Conservation (phyloP, 306 rosid species). For the Acacia confusa region DNA sequence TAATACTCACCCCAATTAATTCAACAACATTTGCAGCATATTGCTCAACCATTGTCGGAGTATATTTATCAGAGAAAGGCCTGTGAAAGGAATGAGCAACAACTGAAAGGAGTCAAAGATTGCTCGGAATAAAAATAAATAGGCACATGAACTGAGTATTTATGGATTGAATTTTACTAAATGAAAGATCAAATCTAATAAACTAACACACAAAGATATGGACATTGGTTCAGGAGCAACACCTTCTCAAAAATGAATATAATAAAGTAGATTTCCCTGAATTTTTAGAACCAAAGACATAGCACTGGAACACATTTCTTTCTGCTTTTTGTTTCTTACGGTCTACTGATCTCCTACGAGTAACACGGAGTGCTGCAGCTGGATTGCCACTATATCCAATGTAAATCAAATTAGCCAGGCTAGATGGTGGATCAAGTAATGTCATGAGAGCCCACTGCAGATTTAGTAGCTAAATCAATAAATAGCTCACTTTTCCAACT, state of each 20-base stretch:
- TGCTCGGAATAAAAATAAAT: constrained; percentile 35
- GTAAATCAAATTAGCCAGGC: constrained; percentile 84
- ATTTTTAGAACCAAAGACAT: constrained; percentile 84
- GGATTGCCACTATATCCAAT: constrained; percentile 88
- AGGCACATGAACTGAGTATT: constrained; percentile 26
- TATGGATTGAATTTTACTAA: constrained; percentile 4
- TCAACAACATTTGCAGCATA: constrained; percentile 70
- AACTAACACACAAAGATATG: constrained; percentile 27
- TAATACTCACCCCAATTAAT: constrained; percentile 68
- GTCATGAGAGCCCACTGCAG: constrained; percentile 98
- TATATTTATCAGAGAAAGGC: constrained; percentile 63
- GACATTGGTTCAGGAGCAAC: constrained; percentile 36
- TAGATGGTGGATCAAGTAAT: constrained; percentile 63
- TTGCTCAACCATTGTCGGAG: constrained; percentile 57
- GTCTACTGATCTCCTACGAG: constrained; percentile 69
- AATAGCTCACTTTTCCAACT: constrained; percentile 25
- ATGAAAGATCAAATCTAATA: constrained; percentile 8
- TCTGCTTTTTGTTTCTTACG: constrained; percentile 72
- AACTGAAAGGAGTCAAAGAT: constrained; percentile 20
- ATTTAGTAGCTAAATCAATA: constrained; percentile 33
- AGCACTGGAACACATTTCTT: constrained; percentile 85
- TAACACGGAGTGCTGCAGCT: constrained; percentile 73
- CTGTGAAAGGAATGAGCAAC: constrained; percentile 40
- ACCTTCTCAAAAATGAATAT: constrained; percentile 84
- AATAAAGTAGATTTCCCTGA: constrained; percentile 86